These are phyloP conservation scores for Didymella exigua DNA, from an alignment of 2,329 filamentous ascomycete genomes.

Conservation along the genomic window DNA sequence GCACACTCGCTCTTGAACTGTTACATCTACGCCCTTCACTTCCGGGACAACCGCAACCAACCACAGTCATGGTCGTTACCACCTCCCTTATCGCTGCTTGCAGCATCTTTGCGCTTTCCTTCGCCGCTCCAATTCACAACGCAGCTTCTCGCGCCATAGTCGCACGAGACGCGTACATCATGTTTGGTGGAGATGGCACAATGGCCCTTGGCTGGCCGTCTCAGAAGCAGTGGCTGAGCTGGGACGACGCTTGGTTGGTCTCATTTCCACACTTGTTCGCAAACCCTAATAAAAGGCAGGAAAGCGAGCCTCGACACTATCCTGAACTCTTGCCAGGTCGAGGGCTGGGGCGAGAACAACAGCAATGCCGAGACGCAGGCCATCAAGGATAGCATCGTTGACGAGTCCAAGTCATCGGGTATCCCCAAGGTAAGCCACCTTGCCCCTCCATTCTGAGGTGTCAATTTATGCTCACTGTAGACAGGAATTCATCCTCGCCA, in stretches of 20 bases:
- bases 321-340: slow-evolving; percentile 44
- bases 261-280: neutral
- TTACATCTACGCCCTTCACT: neutral
- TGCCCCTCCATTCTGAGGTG: neutral
- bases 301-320: slow-evolving; percentile 45
- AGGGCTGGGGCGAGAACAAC: slow-evolving; percentile 46
- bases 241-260: slow-evolving; percentile 42
- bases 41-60: neutral
- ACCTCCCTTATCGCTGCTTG: slow-evolving; percentile 32
- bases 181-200: slow-evolving; percentile 46
- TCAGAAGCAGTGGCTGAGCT: slow-evolving; percentile 42
- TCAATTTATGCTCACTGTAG: neutral
- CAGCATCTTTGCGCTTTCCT: slow-evolving; percentile 35
- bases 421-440: slow-evolving; percentile 51
- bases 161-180: slow-evolving; percentile 29
- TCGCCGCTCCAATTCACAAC: slow-evolving; percentile 30
- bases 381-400: slow-evolving; percentile 48
- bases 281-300: slow-evolving; percentile 26
- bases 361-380: slow-evolving; percentile 45
- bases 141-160: slow-evolving; percentile 19
- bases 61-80: slow-evolving; percentile 24
- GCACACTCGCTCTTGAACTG: neutral
- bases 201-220: slow-evolving; percentile 47
- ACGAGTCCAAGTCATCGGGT: slow-evolving; percentile 35
- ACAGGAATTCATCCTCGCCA: slow-evolving; percentile 52